These are phyloP conservation scores for Vanderwaltozyma polyspora DNA, from an alignment of 805 yeast species.

Conservation along the genomic window DNA sequence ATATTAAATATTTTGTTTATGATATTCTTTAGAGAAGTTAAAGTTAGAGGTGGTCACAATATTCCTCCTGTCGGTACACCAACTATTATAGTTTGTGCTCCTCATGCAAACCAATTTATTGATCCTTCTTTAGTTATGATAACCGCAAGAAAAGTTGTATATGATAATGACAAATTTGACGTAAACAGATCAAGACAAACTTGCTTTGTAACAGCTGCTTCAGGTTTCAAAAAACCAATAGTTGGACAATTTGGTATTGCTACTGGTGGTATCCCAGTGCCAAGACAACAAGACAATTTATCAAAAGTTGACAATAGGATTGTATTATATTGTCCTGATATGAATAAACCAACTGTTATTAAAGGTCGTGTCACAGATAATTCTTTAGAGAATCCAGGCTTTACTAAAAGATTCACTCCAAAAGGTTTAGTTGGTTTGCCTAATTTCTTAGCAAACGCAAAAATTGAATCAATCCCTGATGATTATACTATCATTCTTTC, in stretches of 20 bases:
- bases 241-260: constrained; percentile 68
- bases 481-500: constrained; percentile 50
- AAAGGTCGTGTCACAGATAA: constrained; percentile 8
- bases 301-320: constrained; percentile 39
- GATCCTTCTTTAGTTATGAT: constrained; percentile 70
- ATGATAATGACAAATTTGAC: not conserved
- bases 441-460: constrained; percentile 63
- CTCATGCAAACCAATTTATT: constrained; percentile 83
- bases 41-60: constrained; percentile 48
- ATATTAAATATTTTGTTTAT: constrained; percentile 23
- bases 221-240: constrained; percentile 48
- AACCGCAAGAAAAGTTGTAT: constrained; percentile 41
- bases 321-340: constrained; percentile 43
- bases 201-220: constrained; percentile 74
- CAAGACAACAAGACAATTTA: constrained; percentile 80
- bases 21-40: constrained; percentile 59
- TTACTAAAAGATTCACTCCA: constrained; percentile 47
- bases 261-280: constrained; percentile 78
- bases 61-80: constrained; percentile 31
- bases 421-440: constrained; percentile 71
- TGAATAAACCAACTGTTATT: constrained; percentile 38
- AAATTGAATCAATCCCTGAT: constrained; percentile 51
- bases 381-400: constrained; percentile 39
- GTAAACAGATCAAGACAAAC: constrained; percentile 45
- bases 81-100: constrained; percentile 70